These are phyloP conservation scores for Zygosaccharomyces kombuchaensis DNA, from an alignment of 805 yeast genomes.

Conservation along the genomic window DNA sequence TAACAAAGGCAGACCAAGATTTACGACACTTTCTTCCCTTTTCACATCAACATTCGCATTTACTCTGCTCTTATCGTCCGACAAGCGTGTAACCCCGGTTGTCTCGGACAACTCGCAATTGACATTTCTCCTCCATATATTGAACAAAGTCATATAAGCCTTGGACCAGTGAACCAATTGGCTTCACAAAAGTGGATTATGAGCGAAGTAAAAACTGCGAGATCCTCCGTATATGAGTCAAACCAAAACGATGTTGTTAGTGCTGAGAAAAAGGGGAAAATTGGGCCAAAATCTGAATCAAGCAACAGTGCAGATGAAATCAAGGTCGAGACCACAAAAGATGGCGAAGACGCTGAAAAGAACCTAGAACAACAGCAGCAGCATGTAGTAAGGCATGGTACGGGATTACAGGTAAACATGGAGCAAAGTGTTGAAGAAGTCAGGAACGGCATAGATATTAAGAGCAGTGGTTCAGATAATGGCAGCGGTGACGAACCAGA, in stretches of 20 bases:
- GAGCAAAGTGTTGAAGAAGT: not conserved
- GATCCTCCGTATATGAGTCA: not conserved
- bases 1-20: no score
- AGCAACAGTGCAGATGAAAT: not conserved
- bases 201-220: not conserved
- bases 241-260: not conserved
- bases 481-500: not conserved
- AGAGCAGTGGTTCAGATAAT: not conserved
- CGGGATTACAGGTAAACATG: not conserved
- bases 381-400: not conserved
- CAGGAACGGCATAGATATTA: not conserved
- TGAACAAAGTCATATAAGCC: not conserved
- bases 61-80: no score
- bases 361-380: no score
- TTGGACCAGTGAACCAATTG: not conserved
- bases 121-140: not conserved
- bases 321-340: not conserved
- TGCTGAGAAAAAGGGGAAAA: not conserved
- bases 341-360: not conserved
- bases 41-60: no score
- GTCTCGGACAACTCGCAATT: no score
- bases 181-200: not conserved
- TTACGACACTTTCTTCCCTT: no score
- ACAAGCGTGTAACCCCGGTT: no score
- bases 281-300: not conserved